These are phyloP conservation scores for Yarrowia galli DNA, from an alignment of 1,139 yeast genomes.

Conservation along the genomic window DNA sequence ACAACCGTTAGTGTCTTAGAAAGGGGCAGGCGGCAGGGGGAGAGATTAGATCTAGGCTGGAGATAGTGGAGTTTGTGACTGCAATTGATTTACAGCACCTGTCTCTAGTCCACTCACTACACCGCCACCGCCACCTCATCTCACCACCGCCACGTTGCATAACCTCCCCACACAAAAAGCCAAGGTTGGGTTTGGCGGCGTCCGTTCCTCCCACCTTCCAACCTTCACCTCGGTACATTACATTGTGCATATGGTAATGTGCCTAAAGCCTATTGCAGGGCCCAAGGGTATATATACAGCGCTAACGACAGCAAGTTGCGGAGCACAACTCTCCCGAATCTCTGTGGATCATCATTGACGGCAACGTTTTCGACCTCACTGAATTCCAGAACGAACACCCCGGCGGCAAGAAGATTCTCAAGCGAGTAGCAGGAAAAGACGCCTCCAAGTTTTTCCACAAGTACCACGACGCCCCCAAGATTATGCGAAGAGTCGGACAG, in stretches of 20 bases:
- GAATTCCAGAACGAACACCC: conserved; percentile 90
- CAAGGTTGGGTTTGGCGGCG: too few relatives aligned
- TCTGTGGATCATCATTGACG: conserved; percentile 87
- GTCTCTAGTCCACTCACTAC: too few relatives aligned
- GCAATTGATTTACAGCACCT: too few relatives aligned
- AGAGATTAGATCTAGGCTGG: too few relatives aligned
- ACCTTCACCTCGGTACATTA: conserved; percentile 37
- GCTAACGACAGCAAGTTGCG: conserved; percentile 64
- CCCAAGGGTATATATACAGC: conserved; percentile 9
- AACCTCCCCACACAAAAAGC: conserved; percentile 29
- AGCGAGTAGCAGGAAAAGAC: conserved; percentile 86
- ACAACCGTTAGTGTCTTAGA: too few relatives aligned
- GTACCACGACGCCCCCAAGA: conserved; percentile 54
- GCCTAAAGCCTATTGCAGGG: conserved; percentile 15
- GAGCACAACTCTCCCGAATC: conserved; percentile 80
- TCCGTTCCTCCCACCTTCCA: background rate
- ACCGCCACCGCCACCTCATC: background rate
- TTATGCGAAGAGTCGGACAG: conserved; percentile 53
- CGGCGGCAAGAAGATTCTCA: conserved; percentile 81
- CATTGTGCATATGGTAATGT: background rate
- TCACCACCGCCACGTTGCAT: conserved; percentile 18
- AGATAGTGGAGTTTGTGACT: too few relatives aligned
- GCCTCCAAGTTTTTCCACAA: conserved; percentile 78
- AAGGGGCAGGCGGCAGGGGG: too few relatives aligned
- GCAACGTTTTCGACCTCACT: conserved; percentile 84